Evolutionary conservation across 1,284 basidiomycete species (phyloP).

Genomic region (Trametes sp.): DNA sequence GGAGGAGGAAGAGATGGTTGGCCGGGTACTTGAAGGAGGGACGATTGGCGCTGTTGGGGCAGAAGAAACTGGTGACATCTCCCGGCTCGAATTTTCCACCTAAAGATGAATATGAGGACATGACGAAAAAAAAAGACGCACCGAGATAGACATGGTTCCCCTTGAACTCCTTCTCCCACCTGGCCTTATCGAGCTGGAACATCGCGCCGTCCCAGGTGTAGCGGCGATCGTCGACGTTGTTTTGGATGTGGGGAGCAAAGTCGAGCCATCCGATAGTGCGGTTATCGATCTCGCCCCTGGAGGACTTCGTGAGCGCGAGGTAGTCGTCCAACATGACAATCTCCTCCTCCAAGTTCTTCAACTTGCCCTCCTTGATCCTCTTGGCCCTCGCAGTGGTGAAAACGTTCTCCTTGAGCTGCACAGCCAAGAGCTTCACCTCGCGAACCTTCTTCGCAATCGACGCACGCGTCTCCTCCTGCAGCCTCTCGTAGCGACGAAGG

Average conservation of each 20-base stretch:
- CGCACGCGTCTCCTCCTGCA: constrained; percentile 25
- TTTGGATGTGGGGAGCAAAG: constrained; percentile 27
- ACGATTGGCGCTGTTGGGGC: constrained; percentile 16
- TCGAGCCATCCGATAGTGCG: constrained; percentile 30
- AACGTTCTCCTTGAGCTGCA: constrained; percentile 18
- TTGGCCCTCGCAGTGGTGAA: not conserved
- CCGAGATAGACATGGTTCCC: constrained; percentile 33
- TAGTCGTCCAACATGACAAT: constrained; percentile 24
- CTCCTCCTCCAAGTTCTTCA: constrained; percentile 25
- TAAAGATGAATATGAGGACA: constrained; percentile 11
- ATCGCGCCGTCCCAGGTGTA: constrained; percentile 28
- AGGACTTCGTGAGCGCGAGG: constrained; percentile 18
- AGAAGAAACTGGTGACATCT: constrained; percentile 9
- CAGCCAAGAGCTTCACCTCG: constrained; percentile 11
- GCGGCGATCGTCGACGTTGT: constrained; percentile 27
- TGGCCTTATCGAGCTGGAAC: constrained; percentile 26
- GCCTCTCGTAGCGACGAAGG: constrained; percentile 27
- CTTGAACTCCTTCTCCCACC: constrained; percentile 24
- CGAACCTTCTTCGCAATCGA: constrained; percentile 22
- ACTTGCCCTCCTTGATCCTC: constrained; percentile 18
- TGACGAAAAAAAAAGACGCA: constrained; percentile 24
- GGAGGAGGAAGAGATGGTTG: constrained; percentile 9
- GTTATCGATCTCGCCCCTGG: constrained; percentile 28
- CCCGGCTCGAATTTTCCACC: constrained; percentile 1
- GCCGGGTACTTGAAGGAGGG: constrained; percentile 27